Evolutionary conservation across 2,329 filamentous ascomycete genomes (phyloP).

Genomic region (Penicillium decumbens): DNA sequence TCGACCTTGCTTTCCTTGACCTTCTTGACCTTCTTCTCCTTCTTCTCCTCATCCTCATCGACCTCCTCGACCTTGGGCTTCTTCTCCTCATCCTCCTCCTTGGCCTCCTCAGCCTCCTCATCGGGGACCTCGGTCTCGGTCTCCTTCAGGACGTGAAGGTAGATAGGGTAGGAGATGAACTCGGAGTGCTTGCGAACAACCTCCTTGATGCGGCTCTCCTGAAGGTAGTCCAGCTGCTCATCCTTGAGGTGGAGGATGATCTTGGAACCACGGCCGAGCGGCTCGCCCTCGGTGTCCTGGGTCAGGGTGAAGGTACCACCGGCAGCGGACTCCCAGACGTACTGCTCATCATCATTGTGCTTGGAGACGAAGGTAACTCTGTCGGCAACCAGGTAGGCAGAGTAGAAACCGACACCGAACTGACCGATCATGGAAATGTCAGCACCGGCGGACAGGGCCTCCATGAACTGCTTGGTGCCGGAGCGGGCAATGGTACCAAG

Average conservation of each 20-base stretch:
- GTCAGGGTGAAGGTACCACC: constrained; percentile 95
- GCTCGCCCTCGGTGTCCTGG: constrained; percentile 85
- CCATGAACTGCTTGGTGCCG: constrained; percentile 99
- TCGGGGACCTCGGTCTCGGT: constrained; percentile 97
- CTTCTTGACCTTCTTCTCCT: constrained; percentile 99
- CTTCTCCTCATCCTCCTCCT: constrained; percentile 80
- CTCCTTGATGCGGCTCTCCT: constrained; percentile 99
- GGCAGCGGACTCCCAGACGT: constrained; percentile 97
- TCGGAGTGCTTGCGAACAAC: constrained; percentile 99
- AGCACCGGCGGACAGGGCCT: constrained; percentile 94
- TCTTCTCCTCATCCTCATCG: constrained; percentile 72
- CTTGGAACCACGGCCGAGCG: constrained; percentile 90
- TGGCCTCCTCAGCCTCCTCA: constrained; percentile 76
- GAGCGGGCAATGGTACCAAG: constrained; percentile 98
- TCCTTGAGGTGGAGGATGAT: constrained; percentile 99
- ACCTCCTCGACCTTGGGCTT: constrained; percentile 95
- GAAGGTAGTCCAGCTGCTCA: constrained; percentile 96
- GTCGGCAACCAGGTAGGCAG: constrained; percentile 98
- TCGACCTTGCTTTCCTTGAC: constrained; percentile 98
- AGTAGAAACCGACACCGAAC: constrained; percentile 99
- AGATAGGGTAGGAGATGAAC: constrained; percentile 99
- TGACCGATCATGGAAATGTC: constrained; percentile 99
- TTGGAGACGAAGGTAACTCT: constrained; percentile 93
- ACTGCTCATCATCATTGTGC: constrained; percentile 99
- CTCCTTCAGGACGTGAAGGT: constrained; percentile 99